Percentiles rank a stretch among this genome's conserved stretches.
These are phyloP conservation scores for Vigna trinervia DNA, from an alignment of 306 rosid species.

Conservation along the genomic window DNA sequence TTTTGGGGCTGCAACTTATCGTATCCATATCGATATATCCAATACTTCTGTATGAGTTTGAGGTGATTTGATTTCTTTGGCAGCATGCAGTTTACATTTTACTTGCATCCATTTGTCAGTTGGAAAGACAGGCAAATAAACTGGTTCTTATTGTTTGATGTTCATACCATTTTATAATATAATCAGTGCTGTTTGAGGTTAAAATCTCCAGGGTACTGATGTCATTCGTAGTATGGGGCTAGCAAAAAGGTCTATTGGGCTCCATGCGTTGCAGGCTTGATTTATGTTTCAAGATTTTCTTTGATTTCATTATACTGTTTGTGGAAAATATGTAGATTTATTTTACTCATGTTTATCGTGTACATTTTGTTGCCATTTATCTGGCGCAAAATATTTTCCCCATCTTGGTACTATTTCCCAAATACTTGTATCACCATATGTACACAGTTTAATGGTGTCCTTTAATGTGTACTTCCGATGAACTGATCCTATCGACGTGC, in stretches of 20 bases:
- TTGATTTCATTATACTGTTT: not conserved
- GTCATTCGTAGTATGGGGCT: not conserved
- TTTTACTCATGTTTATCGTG: not conserved
- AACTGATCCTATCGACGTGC: not conserved
- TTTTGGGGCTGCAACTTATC: not conserved
- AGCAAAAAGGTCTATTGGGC: not conserved
- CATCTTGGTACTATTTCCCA: not conserved
- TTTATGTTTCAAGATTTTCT: not conserved
- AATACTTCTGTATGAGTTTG: constrained; percentile 3
- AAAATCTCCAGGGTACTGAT: not conserved
- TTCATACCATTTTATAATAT: not conserved
- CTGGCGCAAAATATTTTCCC: not conserved
- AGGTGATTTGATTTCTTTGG: not conserved
- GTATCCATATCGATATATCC: not conserved
- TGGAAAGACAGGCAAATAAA: not conserved
- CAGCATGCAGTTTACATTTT: constrained; percentile 11
- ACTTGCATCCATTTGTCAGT: constrained; percentile 14
- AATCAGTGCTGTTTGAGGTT: not conserved
- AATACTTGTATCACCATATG: not conserved
- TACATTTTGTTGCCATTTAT: not conserved
- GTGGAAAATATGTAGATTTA: not conserved
- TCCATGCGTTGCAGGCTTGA: not conserved
- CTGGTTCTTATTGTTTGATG: constrained; percentile 10
- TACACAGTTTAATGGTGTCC: not conserved
- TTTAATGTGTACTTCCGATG: not conserved